Percentiles rank a stretch among this genome's conserved stretches.
These are phyloP conservation scores for Leishmania mexicana DNA, from an alignment of 208 protist genomes.

Conservation along the genomic window DNA sequence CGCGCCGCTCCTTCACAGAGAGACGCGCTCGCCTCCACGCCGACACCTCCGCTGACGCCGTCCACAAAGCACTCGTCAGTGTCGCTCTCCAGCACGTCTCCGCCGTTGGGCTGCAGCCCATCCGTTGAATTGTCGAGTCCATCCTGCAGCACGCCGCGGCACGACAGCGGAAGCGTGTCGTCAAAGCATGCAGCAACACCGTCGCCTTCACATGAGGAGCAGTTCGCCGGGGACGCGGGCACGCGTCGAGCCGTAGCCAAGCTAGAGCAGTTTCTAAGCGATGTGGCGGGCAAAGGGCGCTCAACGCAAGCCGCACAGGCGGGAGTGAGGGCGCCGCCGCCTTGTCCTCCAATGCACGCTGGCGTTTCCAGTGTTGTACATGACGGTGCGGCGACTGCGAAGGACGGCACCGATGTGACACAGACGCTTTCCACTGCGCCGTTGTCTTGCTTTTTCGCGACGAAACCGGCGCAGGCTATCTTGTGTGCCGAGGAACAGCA, in stretches of 20 bases:
- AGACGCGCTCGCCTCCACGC: not conserved
- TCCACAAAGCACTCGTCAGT: constrained; percentile 8
- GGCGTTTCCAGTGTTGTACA: not conserved
- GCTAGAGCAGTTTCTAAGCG: not conserved
- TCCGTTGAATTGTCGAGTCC: constrained; percentile 44
- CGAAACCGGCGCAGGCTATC: constrained; percentile 3
- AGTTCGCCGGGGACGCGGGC: not conserved
- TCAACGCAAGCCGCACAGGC: not conserved
- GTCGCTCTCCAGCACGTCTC: not conserved
- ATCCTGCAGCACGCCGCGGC: constrained; percentile 25
- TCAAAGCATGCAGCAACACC: not conserved
- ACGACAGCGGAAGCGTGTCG: not conserved
- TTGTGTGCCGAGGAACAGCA: not conserved
- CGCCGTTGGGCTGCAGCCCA: constrained; percentile 2
- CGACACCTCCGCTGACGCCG: constrained; percentile 14
- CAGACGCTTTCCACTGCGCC: not conserved
- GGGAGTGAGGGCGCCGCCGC: not conserved
- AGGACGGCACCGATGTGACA: not conserved
- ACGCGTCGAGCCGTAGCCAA: not conserved
- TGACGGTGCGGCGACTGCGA: too few relatives aligned
- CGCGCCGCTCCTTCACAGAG: not conserved
- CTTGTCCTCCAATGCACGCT: not conserved
- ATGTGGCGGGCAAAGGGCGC: not conserved
- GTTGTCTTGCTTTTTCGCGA: constrained; percentile 4
- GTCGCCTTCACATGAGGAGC: not conserved